Base-by-base conservation (phyloP, 257 asterid species). In the Nicotiana paniculata region DNA sequence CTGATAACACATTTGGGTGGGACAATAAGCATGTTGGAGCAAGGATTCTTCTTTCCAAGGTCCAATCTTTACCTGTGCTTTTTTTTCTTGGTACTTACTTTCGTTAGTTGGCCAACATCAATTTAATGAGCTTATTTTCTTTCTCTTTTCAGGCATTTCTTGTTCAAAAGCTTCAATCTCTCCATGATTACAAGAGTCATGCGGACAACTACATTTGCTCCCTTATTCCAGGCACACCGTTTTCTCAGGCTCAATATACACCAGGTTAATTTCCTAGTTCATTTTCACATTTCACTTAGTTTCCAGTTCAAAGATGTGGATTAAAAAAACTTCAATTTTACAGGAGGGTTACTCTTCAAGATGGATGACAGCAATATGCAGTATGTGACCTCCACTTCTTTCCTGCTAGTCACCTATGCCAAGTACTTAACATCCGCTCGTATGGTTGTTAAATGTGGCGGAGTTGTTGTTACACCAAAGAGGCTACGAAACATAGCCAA, bases 11-110 rank as follows among this genome's bases (percentile, higher is more conserved):
- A 33, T 96, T 96, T 69, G 98, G 99, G 33, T 94, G 98, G 99
- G 99, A 96, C 85, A 96, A 94, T 87, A 96, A 96, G 86, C 99
- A 94, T 88, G 98, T 90, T 77, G 98, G 98, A 39, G 98, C 98
- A 0, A 90, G 99, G 85, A 94, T 96, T 84, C 97, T 96, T 17
- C 91, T 96, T 69, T 93, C 99, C 77, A 96, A 96, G 97, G 99
- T 95, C 32, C 16, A 43, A 9, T 5, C 3, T 5, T 72, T 37
- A 10, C 32, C 13, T 16, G 57, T 66, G 2, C 10, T 3, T 33
- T 21, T 21, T 24, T 28, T 28, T 28, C 24, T 28, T 8, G 1
- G 2, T 4, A 39, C 12, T 33, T 0, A 35, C 54, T 35, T 72
- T 21, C 24, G 0, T 72, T 13, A 46, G 15, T 46, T 72, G 79